Evolutionary conservation across 169 alveolate genomes (phyloP).

Genomic region (Plasmodium vivax): DNA sequence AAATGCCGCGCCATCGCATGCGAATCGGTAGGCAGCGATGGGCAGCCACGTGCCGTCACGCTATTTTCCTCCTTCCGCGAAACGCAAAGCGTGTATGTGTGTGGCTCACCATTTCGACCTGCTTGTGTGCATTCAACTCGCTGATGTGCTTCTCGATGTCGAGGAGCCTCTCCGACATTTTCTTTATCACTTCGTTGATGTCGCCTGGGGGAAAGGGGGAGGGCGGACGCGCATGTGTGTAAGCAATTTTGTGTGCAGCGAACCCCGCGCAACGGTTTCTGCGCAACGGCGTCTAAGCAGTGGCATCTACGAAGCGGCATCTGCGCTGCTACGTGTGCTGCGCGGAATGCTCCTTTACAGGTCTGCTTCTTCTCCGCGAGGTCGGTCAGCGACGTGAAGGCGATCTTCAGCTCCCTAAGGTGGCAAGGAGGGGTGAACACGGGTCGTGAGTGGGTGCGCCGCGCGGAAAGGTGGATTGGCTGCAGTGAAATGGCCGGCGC

Average conservation of each 20-base stretch:
- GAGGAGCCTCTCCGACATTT: constrained; percentile 31
- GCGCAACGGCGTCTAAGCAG: too few relatives aligned
- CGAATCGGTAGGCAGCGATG: not conserved
- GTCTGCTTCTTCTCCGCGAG: constrained; percentile 56
- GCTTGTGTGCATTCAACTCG: constrained; percentile 69
- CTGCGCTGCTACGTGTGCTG: not conserved
- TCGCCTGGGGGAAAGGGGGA: not conserved
- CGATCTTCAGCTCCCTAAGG: constrained; percentile 51
- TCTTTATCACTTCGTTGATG: constrained; percentile 61
- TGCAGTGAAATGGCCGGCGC: not conserved
- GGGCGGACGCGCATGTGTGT: not conserved
- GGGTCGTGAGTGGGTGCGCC: not conserved
- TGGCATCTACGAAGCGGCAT: not conserved
- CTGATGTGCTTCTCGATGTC: constrained; percentile 63
- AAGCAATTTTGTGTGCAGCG: not conserved
- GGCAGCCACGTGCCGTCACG: not conserved
- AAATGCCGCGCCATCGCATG: not conserved
- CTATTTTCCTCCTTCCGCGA: not conserved
- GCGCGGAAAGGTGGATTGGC: not conserved
- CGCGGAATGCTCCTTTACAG: not conserved
- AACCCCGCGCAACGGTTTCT: too few relatives aligned
- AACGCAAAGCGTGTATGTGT: not conserved
- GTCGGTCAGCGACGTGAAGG: constrained; percentile 60
- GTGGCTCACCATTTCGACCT: constrained; percentile 44
- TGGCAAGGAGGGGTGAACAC: not conserved